These are phyloP conservation scores for Ascobolus immersus DNA, from an alignment of 495 filamentous ascomycete species.

Conservation along the genomic window DNA sequence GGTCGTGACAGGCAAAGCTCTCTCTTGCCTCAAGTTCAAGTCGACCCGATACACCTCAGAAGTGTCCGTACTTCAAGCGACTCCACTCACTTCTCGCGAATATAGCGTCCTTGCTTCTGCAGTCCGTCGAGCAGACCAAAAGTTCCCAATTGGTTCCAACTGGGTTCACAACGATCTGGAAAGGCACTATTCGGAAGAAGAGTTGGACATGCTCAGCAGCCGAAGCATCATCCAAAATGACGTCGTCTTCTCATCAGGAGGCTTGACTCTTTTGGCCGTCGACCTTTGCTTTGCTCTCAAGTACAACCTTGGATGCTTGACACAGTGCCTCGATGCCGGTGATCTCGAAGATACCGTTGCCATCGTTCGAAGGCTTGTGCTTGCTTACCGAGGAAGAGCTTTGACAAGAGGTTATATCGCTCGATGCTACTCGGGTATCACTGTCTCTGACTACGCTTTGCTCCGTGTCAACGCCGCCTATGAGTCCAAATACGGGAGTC, in stretches of 20 bases:
- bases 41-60: constrained; percentile 1
- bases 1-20: constrained; percentile 8
- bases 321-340: neutral
- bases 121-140: constrained; percentile 8
- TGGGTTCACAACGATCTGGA: constrained; percentile 10
- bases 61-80: constrained; percentile 8
- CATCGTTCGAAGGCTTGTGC: constrained; percentile 10
- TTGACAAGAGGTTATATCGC: constrained; percentile 14
- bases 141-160: constrained; percentile 8
- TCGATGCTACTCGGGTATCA: constrained; percentile 10
- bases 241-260: constrained; percentile 14
- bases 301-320: constrained; percentile 1
- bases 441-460: constrained; percentile 10
- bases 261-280: constrained; percentile 12
- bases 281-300: constrained; percentile 15
- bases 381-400: constrained; percentile 11
- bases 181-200: neutral
- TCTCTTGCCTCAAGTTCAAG: constrained; percentile 13
- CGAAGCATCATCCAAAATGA: constrained; percentile 13
- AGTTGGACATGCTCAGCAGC: constrained; percentile 8
- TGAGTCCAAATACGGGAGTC: constrained; percentile 9
- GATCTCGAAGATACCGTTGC: constrained; percentile 11
- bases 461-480: constrained; percentile 12
- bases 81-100: constrained; percentile 5
- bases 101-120: constrained; percentile 3